Conservation (phyloP, 2,329 filamentous ascomycete species). For the Lecanicillium sp. region DNA sequence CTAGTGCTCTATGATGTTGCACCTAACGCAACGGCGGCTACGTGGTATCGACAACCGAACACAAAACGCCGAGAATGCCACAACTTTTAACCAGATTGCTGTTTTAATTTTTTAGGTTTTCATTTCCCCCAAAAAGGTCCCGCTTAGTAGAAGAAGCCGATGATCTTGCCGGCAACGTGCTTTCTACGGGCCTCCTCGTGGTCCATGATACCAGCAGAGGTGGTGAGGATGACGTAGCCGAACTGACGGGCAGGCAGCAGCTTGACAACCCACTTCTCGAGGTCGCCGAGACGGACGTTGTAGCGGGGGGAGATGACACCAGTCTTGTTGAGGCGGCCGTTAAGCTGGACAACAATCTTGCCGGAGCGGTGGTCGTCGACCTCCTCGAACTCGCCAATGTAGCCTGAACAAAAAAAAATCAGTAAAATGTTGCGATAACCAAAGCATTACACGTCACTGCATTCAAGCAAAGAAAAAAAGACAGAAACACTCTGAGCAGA, state of each 20-base stretch:
- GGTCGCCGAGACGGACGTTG: conserved; percentile 95
- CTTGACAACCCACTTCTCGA: conserved; percentile 99
- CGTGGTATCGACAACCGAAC: conserved; percentile 28
- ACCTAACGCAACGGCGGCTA: conserved; percentile 21
- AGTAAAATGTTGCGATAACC: conserved; percentile 7
- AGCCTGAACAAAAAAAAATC: conserved; percentile 51
- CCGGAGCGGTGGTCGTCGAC: conserved; percentile 98
- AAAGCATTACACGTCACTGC: conserved; percentile 27
- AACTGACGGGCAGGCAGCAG: conserved; percentile 99
- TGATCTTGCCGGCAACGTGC: conserved; percentile 98
- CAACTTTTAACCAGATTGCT: conserved; percentile 11
- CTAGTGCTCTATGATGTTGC: conserved; percentile 23
- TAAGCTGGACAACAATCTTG: conserved; percentile 99
- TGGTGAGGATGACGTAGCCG: conserved; percentile 98
- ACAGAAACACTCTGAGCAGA: conserved; percentile 33
- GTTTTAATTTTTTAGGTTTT: conserved; percentile 12
- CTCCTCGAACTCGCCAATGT: conserved; percentile 99
- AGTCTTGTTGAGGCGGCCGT: conserved; percentile 98
- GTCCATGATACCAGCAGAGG: conserved; percentile 99
- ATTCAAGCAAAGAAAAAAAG: conserved; percentile 34
- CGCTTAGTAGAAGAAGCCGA: conserved; percentile 96
- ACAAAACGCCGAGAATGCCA: conserved; percentile 29
- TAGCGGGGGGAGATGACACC: conserved; percentile 99
- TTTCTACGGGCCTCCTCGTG: conserved; percentile 99
- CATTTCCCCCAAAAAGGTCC: conserved; percentile 4